Base-by-base conservation (phyloP, 208 protist species). In the Novymonas esmeraldas region DNA sequence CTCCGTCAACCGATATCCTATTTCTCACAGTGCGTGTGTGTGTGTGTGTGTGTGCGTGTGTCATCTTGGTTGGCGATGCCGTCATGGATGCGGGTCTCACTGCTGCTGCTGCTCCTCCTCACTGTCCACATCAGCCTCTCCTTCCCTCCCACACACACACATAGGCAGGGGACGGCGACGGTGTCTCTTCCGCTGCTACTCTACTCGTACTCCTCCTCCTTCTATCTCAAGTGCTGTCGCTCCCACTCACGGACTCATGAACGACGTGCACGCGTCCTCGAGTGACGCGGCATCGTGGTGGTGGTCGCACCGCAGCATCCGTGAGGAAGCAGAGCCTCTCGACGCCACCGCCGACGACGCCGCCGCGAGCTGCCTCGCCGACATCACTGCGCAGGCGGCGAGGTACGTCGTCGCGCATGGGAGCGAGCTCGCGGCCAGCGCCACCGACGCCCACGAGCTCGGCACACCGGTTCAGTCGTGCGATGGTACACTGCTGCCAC, bases 251-350 rank as follows among this genome's bases (percentile, higher is more conserved):
- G 11, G 36, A 11, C 36, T 59, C 50, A 62, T 69, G 70, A 33
- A 52, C 29, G 26, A 33, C 4, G 42, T 6, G 22, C 49, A 65
- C 16, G 54, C 57, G 26, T 22, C 26, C 44, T 29, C 51, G 14
- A 49, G 16, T 34, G 46, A 41, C 16, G 14, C 31, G 33, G 38
- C 61, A 16, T 26, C 57, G 51, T 73, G 68, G 49, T 92, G 85
- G 85, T 92, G 85, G 85, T 80, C 82, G 59, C 85, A 92, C 54
- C 28, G 61, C 48, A 71, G 52, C 29, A 64, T 92, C 24, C 48
- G 57, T 13, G 73, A 85, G 5, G 85, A 86, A 29, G 82, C 74
- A 3, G 70, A 73, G 18, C 61, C 59, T 29, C 74, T 76, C 28
- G 67, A 77, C 45, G 60, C 73, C 6, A 79, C 79, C 20, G 79